These are phyloP conservation scores for Heritiera fomes DNA, from an alignment of 345 rosid species.

Conservation along the genomic window DNA sequence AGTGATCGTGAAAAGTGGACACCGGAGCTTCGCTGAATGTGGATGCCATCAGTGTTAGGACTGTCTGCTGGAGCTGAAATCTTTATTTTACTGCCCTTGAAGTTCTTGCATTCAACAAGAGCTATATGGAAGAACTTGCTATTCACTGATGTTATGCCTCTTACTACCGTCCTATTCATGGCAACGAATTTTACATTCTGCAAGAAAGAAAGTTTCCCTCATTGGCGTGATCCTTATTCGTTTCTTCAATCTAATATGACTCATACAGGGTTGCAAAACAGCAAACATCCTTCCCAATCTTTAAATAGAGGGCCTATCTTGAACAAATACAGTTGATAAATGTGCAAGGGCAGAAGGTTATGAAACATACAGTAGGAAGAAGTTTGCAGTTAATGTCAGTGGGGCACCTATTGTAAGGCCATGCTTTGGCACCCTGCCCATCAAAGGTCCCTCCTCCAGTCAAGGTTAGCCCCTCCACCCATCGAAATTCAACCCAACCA, in stretches of 20 bases:
- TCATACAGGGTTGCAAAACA: not conserved
- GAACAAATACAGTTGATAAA: not conserved
- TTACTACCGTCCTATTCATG: constrained; percentile 46
- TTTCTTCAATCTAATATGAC: not conserved
- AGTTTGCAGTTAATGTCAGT: constrained; percentile 28
- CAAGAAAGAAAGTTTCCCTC: not conserved
- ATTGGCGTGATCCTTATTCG: not conserved
- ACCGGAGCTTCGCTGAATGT: constrained; percentile 39
- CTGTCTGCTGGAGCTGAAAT: constrained; percentile 49
- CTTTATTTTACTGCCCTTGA: constrained; percentile 41
- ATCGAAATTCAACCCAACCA: constrained; percentile 39
- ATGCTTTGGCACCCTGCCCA: constrained; percentile 36
- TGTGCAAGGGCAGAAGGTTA: not conserved
- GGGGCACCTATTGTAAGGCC: constrained; percentile 39
- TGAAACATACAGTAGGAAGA: constrained; percentile 35
- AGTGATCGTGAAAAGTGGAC: constrained; percentile 32
- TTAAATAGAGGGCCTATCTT: too few relatives aligned
- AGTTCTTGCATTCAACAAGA: constrained; percentile 52
- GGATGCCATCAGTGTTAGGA: constrained; percentile 75
- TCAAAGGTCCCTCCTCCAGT: constrained; percentile 41
- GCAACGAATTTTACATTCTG: constrained; percentile 61
- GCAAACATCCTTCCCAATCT: too few relatives aligned
- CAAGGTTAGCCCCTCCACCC: constrained; percentile 36
- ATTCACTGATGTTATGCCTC: constrained; percentile 50
- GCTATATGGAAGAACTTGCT: constrained; percentile 71